Evolutionary conservation across 2,329 filamentous ascomycete species (phyloP).

Genomic region (Exophiala aquamarina): DNA sequence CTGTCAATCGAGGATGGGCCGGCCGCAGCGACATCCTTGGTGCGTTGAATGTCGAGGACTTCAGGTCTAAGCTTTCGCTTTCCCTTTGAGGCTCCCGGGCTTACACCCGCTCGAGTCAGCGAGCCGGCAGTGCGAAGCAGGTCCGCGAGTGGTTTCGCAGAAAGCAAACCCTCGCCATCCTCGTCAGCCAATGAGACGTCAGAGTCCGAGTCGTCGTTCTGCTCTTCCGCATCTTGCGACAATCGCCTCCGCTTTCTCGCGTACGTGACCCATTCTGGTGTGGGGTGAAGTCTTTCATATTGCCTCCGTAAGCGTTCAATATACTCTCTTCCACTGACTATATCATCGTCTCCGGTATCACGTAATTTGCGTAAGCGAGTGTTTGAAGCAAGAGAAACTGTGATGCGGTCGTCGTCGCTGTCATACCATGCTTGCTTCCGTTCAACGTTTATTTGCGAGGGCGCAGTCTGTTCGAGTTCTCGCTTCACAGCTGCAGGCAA

Average conservation of each 20-base stretch:
- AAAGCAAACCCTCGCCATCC: conserved; percentile 56
- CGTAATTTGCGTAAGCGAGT: conserved; percentile 80
- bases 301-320: conserved; percentile 75
- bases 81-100: conserved; percentile 52
- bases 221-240: conserved; percentile 38
- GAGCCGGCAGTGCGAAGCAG: conserved; percentile 74
- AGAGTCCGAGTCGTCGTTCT: conserved; percentile 50
- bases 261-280: conserved; percentile 58
- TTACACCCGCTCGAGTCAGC: conserved; percentile 56
- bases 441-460: conserved; percentile 12
- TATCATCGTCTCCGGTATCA: conserved; percentile 76
- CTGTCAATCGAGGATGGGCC: conserved; percentile 69
- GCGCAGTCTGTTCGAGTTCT: conserved; percentile 40
- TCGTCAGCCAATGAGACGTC: conserved; percentile 44
- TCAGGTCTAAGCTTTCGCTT: conserved; percentile 75
- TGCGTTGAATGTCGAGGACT: conserved; percentile 83
- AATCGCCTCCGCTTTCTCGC: conserved; percentile 27
- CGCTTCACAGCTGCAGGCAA: conserved; percentile 31
- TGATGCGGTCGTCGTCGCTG: conserved; percentile 88
- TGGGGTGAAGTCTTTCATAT: conserved; percentile 62
- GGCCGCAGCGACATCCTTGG: conserved; percentile 74
- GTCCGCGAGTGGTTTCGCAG: conserved; percentile 73
- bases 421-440: conserved; percentile 76
- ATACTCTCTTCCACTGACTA: conserved; percentile 86
- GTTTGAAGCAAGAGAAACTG: conserved; percentile 76